phyloP scores from a whole-genome alignment of 306 rosid genomes.

The Cucurbita moschata region DNA sequence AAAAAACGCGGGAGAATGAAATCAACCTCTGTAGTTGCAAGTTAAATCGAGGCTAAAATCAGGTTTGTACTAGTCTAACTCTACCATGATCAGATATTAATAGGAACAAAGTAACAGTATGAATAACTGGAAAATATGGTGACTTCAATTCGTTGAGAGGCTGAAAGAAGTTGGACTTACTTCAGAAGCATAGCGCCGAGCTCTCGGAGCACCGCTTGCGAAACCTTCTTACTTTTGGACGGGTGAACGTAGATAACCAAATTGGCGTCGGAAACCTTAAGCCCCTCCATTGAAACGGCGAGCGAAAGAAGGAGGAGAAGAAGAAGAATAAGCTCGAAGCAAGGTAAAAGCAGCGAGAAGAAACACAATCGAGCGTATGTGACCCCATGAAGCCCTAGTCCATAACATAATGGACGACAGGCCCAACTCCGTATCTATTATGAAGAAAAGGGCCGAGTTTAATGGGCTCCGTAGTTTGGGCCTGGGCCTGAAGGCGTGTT shows the following conservation, averaged over 20 bases:
- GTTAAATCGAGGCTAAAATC: neutral
- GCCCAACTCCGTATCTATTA: neutral
- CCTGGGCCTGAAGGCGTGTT: neutral
- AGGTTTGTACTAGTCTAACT: neutral
- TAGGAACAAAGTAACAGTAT: neutral
- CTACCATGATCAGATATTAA: neutral
- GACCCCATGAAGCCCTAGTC: neutral
- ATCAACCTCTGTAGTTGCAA: neutral
- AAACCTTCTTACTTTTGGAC: slow-evolving; percentile 30
- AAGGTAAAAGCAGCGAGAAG: neutral
- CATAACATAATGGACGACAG: neutral
- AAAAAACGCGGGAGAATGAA: neutral
- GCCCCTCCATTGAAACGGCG: slow-evolving; percentile 40
- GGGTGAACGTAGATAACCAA: slow-evolving; percentile 51
- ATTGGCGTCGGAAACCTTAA: slow-evolving; percentile 55
- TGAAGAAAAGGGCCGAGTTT: neutral
- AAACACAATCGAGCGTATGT: neutral
- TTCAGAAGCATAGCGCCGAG: slow-evolving; percentile 59
- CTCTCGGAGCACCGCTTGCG: slow-evolving; percentile 47
- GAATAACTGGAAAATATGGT: neutral
- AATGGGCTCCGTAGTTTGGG: neutral
- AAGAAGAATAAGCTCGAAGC: neutral
- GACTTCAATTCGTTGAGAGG: neutral
- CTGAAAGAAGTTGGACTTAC: slow-evolving; percentile 11
- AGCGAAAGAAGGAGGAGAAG: neutral